phyloP scores from a whole-genome alignment of 2,329 filamentous ascomycete genomes.

The Hymenoscyphus salicellus region DNA sequence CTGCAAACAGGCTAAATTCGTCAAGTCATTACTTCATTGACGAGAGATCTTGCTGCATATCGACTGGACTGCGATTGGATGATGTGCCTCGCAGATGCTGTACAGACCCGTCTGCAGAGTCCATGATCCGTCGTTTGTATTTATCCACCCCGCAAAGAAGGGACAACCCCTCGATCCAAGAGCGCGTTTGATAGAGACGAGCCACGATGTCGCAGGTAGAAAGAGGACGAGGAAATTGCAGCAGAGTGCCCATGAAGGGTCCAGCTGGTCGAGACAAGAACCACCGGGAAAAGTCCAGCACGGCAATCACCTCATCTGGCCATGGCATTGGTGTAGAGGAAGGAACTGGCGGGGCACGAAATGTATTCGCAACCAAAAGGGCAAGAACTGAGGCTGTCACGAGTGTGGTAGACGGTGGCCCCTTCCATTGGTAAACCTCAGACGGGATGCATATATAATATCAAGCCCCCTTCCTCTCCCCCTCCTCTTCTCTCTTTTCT shows the following conservation, averaged over 20 bases:
- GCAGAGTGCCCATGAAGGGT: neutral
- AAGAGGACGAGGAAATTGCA: neutral
- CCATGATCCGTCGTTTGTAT: neutral
- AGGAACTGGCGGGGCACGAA: neutral
- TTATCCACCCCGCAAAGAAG: neutral
- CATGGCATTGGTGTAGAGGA: neutral
- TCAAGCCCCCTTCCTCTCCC: neutral
- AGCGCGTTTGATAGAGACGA: neutral
- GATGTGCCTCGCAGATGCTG: neutral
- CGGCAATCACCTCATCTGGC: neutral
- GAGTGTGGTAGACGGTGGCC: neutral
- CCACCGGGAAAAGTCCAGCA: constrained; percentile 1
- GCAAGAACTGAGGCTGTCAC: neutral
- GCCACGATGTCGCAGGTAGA: neutral
- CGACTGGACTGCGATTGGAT: neutral
- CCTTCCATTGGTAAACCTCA: neutral
- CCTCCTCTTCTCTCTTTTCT: neutral
- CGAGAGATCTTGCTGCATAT: neutral
- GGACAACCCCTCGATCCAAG: neutral
- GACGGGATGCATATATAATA: neutral
- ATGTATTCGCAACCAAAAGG: neutral
- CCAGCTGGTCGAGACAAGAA: neutral
- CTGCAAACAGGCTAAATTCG: neutral
- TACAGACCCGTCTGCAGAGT: neutral
- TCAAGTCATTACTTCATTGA: neutral